phyloP scores from a whole-genome alignment of 768 basidiomycete genomes.

The Brasilioporus rufonigricans region DNA sequence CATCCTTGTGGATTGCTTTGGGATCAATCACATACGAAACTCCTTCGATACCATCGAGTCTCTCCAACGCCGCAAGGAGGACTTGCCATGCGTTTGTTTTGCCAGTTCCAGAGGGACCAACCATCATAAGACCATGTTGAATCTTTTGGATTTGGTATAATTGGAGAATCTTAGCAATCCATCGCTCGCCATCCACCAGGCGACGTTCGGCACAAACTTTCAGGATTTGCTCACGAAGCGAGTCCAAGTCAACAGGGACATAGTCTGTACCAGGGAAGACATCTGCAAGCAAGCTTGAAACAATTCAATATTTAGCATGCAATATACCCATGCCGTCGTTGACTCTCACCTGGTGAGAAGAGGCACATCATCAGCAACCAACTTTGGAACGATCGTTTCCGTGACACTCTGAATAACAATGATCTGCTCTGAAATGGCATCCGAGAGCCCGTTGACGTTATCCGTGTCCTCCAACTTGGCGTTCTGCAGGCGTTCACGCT shows the following conservation, averaged over 20 bases:
- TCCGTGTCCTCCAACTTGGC: constrained; percentile 40
- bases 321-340: not conserved
- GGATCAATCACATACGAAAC: constrained; percentile 97
- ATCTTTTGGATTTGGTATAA: constrained; percentile 99
- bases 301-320: not conserved
- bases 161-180: constrained; percentile 95
- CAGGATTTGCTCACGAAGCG: constrained; percentile 79
- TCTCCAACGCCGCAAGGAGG: constrained; percentile 83
- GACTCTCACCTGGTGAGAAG: constrained; percentile 77
- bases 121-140: constrained; percentile 99
- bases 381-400: constrained; percentile 97
- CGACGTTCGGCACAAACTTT: constrained; percentile 86
- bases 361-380: constrained; percentile 96
- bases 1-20: constrained; percentile 99
- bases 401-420: constrained; percentile 98
- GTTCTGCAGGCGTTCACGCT: constrained; percentile 77
- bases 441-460: constrained; percentile 57
- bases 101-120: constrained; percentile 94
- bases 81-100: constrained; percentile 98
- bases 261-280: constrained; percentile 98
- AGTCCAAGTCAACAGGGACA: constrained; percentile 82
- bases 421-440: constrained; percentile 83
- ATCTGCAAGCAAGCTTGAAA: constrained; percentile 79
- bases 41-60: constrained; percentile 89
- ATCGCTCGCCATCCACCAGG: constrained; percentile 81